These are phyloP conservation scores for Alternaria gaisen DNA, from an alignment of 2,329 filamentous ascomycete genomes.

Conservation along the genomic window DNA sequence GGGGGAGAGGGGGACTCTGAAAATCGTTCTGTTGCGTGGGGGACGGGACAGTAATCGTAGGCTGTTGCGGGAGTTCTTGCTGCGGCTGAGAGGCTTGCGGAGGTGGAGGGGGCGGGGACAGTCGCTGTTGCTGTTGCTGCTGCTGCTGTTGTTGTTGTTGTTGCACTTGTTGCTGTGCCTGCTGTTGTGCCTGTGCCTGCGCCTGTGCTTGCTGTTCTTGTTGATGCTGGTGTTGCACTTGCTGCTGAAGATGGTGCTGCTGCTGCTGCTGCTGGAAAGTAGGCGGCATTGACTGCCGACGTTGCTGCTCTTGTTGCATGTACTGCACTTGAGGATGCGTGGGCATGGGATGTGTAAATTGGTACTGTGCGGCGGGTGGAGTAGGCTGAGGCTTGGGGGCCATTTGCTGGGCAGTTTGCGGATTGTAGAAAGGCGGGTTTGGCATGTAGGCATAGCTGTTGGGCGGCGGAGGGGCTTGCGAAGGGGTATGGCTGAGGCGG, in stretches of 20 bases:
- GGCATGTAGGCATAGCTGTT: conserved; percentile 86
- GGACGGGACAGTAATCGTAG: conserved; percentile 53
- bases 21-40: conserved; percentile 64
- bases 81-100: conserved; percentile 78
- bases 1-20: conserved; percentile 62
- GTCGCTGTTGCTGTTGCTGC: conserved; percentile 56
- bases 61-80: conserved; percentile 61
- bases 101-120: conserved; percentile 75
- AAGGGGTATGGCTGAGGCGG: conserved; percentile 69
- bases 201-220: conserved; percentile 45
- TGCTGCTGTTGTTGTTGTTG: conserved; percentile 64
- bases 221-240: conserved; percentile 47
- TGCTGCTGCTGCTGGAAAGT: conserved; percentile 67
- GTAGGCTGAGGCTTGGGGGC: conserved; percentile 52
- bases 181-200: conserved; percentile 60
- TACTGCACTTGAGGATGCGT: conserved; percentile 65
- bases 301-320: conserved; percentile 80
- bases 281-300: conserved; percentile 76
- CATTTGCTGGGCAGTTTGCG: conserved; percentile 63
- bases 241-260: conserved; percentile 68
- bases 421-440: conserved; percentile 85
- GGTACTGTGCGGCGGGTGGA: conserved; percentile 55
- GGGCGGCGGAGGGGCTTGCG: conserved; percentile 66
- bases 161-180: conserved; percentile 67
- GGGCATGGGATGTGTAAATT: conserved; percentile 55